These are phyloP conservation scores for Lactifluus rugatus DNA, from an alignment of 768 basidiomycete genomes.

Conservation along the genomic window DNA sequence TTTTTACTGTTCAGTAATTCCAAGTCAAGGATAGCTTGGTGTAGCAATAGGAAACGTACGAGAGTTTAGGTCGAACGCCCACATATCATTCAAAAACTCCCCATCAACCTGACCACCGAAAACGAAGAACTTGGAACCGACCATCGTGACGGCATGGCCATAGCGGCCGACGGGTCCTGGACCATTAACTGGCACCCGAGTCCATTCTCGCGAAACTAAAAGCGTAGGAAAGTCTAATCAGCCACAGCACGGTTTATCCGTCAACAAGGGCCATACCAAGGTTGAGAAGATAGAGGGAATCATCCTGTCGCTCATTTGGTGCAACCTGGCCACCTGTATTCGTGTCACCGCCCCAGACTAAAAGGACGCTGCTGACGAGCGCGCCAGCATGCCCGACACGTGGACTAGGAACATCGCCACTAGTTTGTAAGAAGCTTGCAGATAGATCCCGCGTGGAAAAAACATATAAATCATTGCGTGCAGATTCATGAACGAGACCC, in stretches of 20 bases:
- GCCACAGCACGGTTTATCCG: neutral
- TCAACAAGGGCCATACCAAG: conserved; percentile 54
- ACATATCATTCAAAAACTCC: conserved; percentile 88
- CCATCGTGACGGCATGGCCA: conserved; percentile 93
- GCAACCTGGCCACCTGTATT: conserved; percentile 60
- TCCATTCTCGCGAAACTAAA: conserved; percentile 91
- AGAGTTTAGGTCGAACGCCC: conserved; percentile 93
- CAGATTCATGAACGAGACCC: conserved; percentile 84
- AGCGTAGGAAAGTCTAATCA: neutral
- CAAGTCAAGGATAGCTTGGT: conserved; percentile 5
- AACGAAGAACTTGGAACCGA: conserved; percentile 82
- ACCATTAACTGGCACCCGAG: conserved; percentile 68
- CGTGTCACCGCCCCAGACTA: conserved; percentile 98
- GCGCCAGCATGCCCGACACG: conserved; percentile 97
- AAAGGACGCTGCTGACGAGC: conserved; percentile 88
- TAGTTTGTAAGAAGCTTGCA: conserved; percentile 75
- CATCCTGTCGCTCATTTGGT: conserved; percentile 73
- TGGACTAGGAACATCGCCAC: conserved; percentile 78
- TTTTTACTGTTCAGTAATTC: conserved; percentile 48
- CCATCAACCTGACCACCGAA: conserved; percentile 97
- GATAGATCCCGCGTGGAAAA: conserved; percentile 73
- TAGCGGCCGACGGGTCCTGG: conserved; percentile 81
- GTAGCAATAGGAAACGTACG: conserved; percentile 40
- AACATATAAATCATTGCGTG: conserved; percentile 90
- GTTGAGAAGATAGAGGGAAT: conserved; percentile 88